A percentile compares a stretch with the other conserved stretches of the same genome.
These are phyloP conservation scores for Tetrastigma voinierianum DNA, from an alignment of 164 flowering plant species.

Conservation along the genomic window DNA sequence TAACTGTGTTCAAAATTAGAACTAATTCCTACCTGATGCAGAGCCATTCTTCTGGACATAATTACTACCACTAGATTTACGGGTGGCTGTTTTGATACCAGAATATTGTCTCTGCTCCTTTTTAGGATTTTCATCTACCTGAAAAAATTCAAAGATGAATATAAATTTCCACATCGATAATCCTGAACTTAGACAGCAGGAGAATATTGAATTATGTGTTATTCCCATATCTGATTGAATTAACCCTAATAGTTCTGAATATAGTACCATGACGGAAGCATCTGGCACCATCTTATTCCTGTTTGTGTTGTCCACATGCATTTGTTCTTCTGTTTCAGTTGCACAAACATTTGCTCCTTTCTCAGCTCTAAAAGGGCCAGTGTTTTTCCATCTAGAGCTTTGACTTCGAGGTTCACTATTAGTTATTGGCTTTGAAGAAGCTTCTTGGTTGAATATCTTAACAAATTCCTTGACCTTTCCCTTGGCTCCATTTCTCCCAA, in stretches of 20 bases:
- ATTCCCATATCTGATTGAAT: background rate
- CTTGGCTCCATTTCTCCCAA: conserved; percentile 30
- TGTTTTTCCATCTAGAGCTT: conserved; percentile 38
- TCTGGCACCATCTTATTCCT: conserved; percentile 21
- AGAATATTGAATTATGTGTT: background rate
- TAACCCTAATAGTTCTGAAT: background rate
- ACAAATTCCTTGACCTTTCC: conserved; percentile 78
- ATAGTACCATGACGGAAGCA: conserved; percentile 31
- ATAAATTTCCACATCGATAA: background rate
- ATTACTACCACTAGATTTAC: conserved; percentile 12
- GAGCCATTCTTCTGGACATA: conserved; percentile 20
- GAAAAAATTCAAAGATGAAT: conserved; percentile 13
- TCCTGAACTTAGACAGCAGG: background rate
- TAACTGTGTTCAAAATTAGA: background rate
- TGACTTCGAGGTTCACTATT: conserved; percentile 21
- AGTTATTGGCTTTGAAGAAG: conserved; percentile 28
- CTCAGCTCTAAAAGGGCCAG: conserved; percentile 13
- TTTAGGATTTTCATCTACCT: conserved; percentile 33
- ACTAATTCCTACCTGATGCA: conserved; percentile 38
- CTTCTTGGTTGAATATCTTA: conserved; percentile 70
- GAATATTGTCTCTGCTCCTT: conserved; percentile 15
- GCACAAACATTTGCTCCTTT: conserved; percentile 14
- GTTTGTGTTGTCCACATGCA: conserved; percentile 6
- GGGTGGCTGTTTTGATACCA: conserved; percentile 7
- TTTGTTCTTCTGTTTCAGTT: conserved; percentile 17